A percentile compares a stretch with the other conserved stretches of the same genome.
phyloP scores from a whole-genome alignment of 257 asterid genomes.

The Solanum medicagineum region DNA sequence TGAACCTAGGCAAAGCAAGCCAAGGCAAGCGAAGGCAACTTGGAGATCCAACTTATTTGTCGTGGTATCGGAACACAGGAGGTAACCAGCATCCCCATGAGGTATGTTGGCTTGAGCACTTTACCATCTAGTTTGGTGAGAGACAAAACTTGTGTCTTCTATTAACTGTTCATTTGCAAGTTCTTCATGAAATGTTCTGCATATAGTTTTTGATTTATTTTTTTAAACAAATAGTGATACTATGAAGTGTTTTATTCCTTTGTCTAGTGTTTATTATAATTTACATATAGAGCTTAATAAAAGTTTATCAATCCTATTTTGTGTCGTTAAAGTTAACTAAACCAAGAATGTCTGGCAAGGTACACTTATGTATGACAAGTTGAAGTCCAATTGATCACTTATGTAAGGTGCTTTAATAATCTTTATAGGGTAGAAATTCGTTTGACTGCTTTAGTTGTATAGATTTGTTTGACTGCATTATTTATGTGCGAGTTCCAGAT shows the following conservation, averaged over 20 bases:
- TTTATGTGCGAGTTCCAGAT: no score
- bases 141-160: not conserved
- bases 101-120: not conserved
- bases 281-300: not conserved
- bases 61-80: not conserved
- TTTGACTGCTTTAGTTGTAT: no score
- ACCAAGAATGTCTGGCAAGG: no score
- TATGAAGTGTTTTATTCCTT: not conserved
- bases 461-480: no score
- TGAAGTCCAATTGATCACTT: no score
- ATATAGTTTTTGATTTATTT: not conserved
- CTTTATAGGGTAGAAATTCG: not conserved
- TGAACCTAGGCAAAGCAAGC: no score
- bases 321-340: no score
- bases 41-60: not conserved
- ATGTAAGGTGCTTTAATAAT: not conserved
- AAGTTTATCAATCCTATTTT: no score
- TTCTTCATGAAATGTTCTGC: not conserved
- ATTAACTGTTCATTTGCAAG: not conserved
- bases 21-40: slow-evolving; percentile 5
- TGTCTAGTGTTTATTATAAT: not conserved
- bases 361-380: no score
- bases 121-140: not conserved
- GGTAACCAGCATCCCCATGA: not conserved
- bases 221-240: not conserved